Evolutionary conservation across 805 yeast species (phyloP).

Genomic region (Candida lessepsii): DNA sequence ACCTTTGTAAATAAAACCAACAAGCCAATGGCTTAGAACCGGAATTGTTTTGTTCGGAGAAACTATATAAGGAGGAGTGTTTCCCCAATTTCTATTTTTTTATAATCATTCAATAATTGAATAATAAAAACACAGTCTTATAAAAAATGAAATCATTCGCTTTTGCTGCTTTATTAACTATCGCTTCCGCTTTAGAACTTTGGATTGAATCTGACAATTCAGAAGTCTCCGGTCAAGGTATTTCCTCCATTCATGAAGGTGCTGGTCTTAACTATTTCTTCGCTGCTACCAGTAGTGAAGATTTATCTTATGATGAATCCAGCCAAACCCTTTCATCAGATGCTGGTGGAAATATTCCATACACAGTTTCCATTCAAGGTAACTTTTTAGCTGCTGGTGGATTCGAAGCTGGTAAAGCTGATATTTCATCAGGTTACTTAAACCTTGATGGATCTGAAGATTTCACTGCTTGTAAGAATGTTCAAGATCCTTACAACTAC

Average conservation of each 20-base stretch:
- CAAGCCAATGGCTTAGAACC: no score
- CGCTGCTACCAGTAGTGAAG: slow-evolving; percentile 25
- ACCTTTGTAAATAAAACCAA: no score
- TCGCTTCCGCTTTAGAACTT: slow-evolving; percentile 17
- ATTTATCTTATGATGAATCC: slow-evolving; percentile 20
- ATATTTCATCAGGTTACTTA: slow-evolving; percentile 18
- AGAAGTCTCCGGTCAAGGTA: slow-evolving; percentile 26
- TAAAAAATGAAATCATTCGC: slow-evolving; percentile 12
- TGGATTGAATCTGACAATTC: slow-evolving; percentile 24
- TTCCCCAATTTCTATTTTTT: not conserved
- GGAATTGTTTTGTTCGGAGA: not conserved
- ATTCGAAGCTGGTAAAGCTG: not conserved
- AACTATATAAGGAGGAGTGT: not conserved
- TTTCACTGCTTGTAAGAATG: slow-evolving; percentile 27
- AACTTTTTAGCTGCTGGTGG: slow-evolving; percentile 10
- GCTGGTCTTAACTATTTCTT: slow-evolving; percentile 44
- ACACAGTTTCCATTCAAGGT: not conserved
- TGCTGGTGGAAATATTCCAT: not conserved
- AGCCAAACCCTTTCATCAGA: slow-evolving; percentile 3
- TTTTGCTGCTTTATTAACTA: slow-evolving; percentile 5
- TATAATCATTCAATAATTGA: slow-evolving; percentile 1
- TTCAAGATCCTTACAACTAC: slow-evolving; percentile 29
- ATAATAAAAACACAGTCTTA: no score
- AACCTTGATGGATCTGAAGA: slow-evolving; percentile 17
- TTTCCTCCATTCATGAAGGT: slow-evolving; percentile 40